Percentiles rank a stretch among this genome's conserved stretches.
Evolutionary conservation across 495 filamentous ascomycete genomes (phyloP).

Genomic region (Penicillium dipodomyicola): DNA sequence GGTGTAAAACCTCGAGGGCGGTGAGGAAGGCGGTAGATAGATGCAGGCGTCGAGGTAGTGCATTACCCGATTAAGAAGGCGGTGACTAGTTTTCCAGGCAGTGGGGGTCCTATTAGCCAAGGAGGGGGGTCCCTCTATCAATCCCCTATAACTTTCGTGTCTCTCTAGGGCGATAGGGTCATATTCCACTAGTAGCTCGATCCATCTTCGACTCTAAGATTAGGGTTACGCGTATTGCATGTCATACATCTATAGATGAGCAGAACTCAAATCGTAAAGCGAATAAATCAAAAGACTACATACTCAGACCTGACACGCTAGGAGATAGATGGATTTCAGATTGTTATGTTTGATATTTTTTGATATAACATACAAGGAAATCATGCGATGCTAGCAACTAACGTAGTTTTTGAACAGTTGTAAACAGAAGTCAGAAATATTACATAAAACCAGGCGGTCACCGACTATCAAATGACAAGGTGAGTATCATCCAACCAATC

Average conservation of each 20-base stretch:
- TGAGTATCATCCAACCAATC: constrained; percentile 15
- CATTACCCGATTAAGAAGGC: too few species aligned
- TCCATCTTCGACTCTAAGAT: too few species aligned
- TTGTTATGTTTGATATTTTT: not conserved
- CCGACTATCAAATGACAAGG: constrained; percentile 7
- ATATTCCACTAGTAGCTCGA: too few species aligned
- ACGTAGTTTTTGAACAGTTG: not conserved
- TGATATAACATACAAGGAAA: not conserved
- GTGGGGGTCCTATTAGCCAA: too few species aligned
- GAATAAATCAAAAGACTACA: not conserved
- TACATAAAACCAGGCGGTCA: constrained; percentile 14
- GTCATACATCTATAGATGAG: not conserved
- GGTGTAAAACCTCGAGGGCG: too few species aligned
- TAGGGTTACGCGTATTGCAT: too few species aligned
- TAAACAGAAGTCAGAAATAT: constrained; percentile 19
- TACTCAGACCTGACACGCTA: not conserved
- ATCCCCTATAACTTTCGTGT: too few species aligned
- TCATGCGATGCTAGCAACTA: not conserved
- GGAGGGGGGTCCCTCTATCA: too few species aligned
- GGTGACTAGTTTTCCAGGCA: too few species aligned
- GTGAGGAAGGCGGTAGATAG: too few species aligned
- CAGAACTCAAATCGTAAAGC: not conserved
- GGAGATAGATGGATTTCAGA: not conserved
- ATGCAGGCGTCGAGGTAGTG: too few species aligned
- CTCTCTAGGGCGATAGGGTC: too few species aligned